phyloP scores from a whole-genome alignment of 306 rosid genomes.

The Gleditsia sinensis region DNA sequence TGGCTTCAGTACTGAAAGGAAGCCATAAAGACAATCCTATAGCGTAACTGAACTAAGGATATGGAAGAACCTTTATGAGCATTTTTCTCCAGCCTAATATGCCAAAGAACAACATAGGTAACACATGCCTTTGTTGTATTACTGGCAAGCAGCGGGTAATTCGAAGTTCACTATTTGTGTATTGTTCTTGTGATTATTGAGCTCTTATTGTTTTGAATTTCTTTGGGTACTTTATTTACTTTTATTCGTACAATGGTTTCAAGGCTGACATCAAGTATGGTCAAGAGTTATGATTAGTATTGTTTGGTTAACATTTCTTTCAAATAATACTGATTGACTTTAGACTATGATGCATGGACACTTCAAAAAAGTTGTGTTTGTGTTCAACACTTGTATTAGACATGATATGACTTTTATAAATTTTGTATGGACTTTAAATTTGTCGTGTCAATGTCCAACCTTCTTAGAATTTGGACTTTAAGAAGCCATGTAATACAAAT shows the following conservation, averaged over 20 bases:
- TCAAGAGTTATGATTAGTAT: neutral
- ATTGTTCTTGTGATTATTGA: neutral
- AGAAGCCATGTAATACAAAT: too few relatives aligned
- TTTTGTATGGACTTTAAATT: too few relatives aligned
- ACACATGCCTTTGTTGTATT: neutral
- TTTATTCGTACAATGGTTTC: neutral
- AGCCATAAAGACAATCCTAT: neutral
- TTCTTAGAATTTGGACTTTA: too few relatives aligned
- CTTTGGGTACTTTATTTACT: neutral
- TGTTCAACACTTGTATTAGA: too few relatives aligned
- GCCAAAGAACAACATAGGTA: neutral
- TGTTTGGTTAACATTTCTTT: neutral
- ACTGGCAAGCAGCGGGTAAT: neutral
- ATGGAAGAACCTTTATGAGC: neutral
- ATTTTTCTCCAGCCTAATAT: neutral
- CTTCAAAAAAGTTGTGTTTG: too few relatives aligned
- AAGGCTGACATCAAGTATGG: neutral
- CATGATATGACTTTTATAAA: too few relatives aligned
- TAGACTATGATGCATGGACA: too few relatives aligned
- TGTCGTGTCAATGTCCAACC: too few relatives aligned
- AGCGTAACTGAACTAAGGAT: neutral
- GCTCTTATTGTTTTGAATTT: neutral
- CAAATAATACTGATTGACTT: neutral
- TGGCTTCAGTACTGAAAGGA: neutral
- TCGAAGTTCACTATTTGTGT: neutral